Conservation (phyloP, 2,329 filamentous ascomycete genomes). For the Penicillium polonicum region DNA sequence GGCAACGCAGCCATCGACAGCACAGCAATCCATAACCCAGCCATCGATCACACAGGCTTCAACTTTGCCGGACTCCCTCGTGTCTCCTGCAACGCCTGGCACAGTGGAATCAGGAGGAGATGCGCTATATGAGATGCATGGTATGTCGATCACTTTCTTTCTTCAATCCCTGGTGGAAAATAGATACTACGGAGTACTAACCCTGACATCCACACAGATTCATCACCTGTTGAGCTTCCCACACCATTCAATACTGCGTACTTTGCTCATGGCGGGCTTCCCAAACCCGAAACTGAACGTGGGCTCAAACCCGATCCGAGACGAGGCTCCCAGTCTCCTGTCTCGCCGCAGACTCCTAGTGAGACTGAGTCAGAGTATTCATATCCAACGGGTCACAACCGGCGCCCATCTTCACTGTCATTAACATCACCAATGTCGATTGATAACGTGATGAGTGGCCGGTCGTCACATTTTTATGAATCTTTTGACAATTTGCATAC, state of each 20-base stretch:
- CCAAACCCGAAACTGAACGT: neutral
- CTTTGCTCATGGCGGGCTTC: neutral
- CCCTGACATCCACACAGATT: neutral
- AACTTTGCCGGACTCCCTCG: neutral
- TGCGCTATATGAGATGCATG: constrained; percentile 6
- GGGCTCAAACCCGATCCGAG: neutral
- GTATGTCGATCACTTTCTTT: neutral
- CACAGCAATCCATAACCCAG: neutral
- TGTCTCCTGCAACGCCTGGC: constrained; percentile 2
- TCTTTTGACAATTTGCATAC: neutral
- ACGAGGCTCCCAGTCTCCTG: neutral
- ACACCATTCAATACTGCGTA: neutral
- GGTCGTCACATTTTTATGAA: constrained; percentile 2
- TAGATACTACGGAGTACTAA: neutral
- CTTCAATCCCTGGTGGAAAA: neutral
- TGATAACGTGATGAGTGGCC: neutral
- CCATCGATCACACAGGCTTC: constrained; percentile 1
- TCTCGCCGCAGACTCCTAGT: constrained; percentile 3
- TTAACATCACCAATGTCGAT: neutral
- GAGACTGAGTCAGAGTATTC: neutral
- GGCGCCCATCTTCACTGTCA: constrained; percentile 3
- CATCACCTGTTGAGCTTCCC: constrained; percentile 3
- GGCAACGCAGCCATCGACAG: neutral
- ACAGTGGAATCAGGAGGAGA: constrained; percentile 7
- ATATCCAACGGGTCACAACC: neutral